These are phyloP conservation scores for Rubus parviflorus DNA, from an alignment of 306 rosid genomes.

Conservation along the genomic window DNA sequence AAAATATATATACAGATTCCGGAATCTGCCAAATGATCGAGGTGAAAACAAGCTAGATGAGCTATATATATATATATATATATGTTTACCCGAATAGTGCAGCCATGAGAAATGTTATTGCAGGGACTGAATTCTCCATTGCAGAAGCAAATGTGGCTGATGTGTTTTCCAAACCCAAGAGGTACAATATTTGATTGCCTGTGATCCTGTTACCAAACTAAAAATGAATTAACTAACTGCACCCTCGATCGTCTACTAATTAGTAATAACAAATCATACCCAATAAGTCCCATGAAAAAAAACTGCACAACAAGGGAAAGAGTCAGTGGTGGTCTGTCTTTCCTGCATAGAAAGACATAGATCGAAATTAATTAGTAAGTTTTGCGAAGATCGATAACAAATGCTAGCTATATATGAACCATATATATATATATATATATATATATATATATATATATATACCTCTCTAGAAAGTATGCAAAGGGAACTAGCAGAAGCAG, in stretches of 20 bases:
- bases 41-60: background rate
- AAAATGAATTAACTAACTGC: background rate
- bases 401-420: background rate
- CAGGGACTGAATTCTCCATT: constrained; percentile 1
- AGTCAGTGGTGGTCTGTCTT: background rate
- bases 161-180: background rate
- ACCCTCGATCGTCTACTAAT: background rate
- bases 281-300: background rate
- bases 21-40: background rate
- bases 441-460: background rate
- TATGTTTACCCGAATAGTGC: background rate
- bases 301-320: background rate
- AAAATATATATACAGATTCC: background rate
- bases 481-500: background rate
- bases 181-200: background rate
- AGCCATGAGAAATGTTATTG: background rate
- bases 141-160: background rate
- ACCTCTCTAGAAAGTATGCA: background rate
- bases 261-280: background rate
- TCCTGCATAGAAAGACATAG: background rate
- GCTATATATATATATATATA: background rate
- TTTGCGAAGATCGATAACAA: background rate
- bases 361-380: background rate
- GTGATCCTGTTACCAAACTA: background rate
- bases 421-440: no score